Evolutionary conservation across 1,139 yeast genomes (phyloP).

Genomic region (Saccharomyces hybrid): DNA sequence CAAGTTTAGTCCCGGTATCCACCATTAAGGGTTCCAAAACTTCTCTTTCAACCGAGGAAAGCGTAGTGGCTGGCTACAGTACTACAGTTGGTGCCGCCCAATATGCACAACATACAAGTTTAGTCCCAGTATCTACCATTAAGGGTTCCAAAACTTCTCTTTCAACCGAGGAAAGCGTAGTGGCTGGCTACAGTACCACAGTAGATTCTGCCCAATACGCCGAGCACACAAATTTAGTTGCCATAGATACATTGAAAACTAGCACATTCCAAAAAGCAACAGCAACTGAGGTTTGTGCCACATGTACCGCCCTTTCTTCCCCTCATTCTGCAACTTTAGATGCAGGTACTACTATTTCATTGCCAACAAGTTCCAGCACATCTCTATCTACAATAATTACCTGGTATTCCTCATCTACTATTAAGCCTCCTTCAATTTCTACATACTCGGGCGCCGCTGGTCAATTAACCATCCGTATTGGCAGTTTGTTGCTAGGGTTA

Average conservation of each 20-base stretch:
- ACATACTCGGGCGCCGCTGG: not conserved
- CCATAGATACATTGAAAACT: not conserved
- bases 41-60: not conserved
- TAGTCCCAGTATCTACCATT: slow-evolving; percentile 9
- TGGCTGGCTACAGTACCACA: not conserved
- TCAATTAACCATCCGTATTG: not conserved
- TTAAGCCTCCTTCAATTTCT: not conserved
- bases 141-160: not conserved
- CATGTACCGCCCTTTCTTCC: not conserved
- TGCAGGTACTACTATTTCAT: not conserved
- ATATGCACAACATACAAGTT: slow-evolving; percentile 12
- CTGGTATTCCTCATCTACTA: not conserved
- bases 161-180: not conserved
- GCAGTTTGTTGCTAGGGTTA: not conserved
- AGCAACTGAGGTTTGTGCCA: not conserved
- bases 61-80: not conserved
- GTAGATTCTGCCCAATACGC: not conserved
- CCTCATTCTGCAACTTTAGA: not conserved
- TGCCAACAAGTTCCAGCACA: not conserved
- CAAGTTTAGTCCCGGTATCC: slow-evolving; percentile 11
- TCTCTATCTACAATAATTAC: not conserved
- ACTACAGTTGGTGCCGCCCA: slow-evolving; percentile 10
- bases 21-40: slow-evolving; percentile 3
- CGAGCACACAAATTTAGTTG: not conserved
- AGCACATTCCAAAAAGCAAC: not conserved